Conservation (phyloP, 768 basidiomycete species). For the Trametes meyenii region DNA sequence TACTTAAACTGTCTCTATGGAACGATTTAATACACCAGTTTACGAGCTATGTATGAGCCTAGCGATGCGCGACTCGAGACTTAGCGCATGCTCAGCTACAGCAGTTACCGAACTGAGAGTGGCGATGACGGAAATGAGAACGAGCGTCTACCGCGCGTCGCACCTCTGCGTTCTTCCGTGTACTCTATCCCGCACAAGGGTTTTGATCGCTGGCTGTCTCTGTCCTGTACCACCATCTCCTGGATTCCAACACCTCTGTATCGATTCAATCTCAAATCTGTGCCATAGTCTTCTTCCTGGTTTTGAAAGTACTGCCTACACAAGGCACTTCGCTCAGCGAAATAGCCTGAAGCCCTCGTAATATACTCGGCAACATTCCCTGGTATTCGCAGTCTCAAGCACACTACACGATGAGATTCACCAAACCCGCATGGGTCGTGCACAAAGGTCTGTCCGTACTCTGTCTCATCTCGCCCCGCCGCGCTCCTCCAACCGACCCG, state of each 20-base stretch:
- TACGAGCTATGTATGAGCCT: not conserved
- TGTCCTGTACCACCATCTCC: not conserved
- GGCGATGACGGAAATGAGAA: too few relatives aligned
- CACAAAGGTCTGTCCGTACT: slow-evolving; percentile 59
- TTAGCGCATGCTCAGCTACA: too few relatives aligned
- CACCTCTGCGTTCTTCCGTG: not conserved
- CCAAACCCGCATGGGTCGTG: slow-evolving; percentile 86
- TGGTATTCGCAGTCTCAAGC: not conserved
- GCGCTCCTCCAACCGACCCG: not conserved
- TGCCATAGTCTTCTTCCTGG: not conserved
- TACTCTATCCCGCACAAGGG: not conserved
- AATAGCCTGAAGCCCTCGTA: not conserved
- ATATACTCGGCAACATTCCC: not conserved
- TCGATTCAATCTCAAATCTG: not conserved
- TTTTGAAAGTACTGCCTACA: not conserved
- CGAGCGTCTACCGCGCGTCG: not conserved
- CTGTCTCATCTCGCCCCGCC: too few relatives aligned
- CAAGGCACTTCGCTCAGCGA: too few relatives aligned
- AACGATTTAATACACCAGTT: not conserved
- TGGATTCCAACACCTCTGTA: not conserved
- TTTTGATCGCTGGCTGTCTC: not conserved
- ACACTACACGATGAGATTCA: slow-evolving; percentile 72
- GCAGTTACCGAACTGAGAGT: too few relatives aligned
- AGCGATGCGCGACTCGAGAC: too few relatives aligned
- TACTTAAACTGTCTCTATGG: not conserved